Evolutionary conservation across 768 basidiomycete species (phyloP), one percentile per base, ranked within the genome.

Genomic region (Lactifluus piperatus): DNA sequence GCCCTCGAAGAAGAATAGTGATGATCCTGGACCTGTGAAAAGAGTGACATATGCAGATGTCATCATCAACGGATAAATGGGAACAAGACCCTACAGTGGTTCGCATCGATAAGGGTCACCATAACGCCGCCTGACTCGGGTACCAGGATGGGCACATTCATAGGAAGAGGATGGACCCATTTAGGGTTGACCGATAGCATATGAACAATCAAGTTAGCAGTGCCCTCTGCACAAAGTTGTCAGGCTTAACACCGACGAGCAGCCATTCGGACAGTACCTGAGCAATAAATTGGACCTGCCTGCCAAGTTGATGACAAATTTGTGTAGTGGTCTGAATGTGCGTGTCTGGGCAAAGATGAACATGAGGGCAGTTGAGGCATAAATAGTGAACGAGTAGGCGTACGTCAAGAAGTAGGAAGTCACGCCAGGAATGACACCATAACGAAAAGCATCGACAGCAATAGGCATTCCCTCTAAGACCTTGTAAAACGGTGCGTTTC

Each of bases 291-390:
- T 0, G 91, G 92, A 0, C 97, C 95, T 58, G 79, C 81, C 59
- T 83, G 84, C 97, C 97, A 99, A 41, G 76, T 84, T 1, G 87
- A 82, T 0, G 90, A 86, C 2, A 99, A 77, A 66, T 89, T 94
- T 0, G 97, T 97, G 68, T 97, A 97, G 66, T 95, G 94, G 71
- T 97, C 93, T 4, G 93, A 95, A 71, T 99, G 97, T 0, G 95
- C 95, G 68, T 98, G 95, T 9, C 93, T 95, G 58, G 64, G 22
- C 22, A 18, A 4, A 51, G 9, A 43, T n/a, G 7, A 5, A 34
- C 22, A 34, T 9, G 39, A 44, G 10, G 22, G 24, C 16, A 44
- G 3, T 27, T 24, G 5, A 27, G 16, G 39, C 5, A 26, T 14
- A 2, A 24, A 8, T 32, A 18, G 43, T 37, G 34, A 13, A n/a